A percentile compares a stretch with the other conserved stretches of the same genome.
Evolutionary conservation across 441 rosid genomes (phyloP).

Genomic region (Iberis amara): DNA sequence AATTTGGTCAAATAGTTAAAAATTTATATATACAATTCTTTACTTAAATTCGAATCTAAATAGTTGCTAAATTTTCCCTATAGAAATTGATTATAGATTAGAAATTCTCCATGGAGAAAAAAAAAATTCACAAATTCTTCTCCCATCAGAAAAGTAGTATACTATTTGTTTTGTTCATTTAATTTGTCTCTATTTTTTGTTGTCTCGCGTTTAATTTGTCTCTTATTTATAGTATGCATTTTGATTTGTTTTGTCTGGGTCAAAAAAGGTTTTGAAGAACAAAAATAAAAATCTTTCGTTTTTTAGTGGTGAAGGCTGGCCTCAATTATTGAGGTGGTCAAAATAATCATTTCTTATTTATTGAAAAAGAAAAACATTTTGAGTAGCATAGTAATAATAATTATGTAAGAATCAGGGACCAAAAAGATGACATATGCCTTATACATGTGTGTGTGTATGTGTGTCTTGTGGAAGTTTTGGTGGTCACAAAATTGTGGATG

Average conservation of each 20-base stretch:
- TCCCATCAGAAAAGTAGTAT: not conserved
- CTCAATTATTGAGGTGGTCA: slow-evolving; percentile 29
- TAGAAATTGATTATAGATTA: too few species aligned
- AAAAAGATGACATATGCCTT: slow-evolving; percentile 27
- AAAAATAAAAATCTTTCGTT: slow-evolving; percentile 13
- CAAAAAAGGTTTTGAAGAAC: slow-evolving; percentile 16
- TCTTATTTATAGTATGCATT: slow-evolving; percentile 18
- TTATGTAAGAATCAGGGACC: slow-evolving; percentile 28
- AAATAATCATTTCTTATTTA: slow-evolving; percentile 23
- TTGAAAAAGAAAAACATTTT: not conserved
- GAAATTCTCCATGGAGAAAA: too few species aligned
- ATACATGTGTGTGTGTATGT: not conserved
- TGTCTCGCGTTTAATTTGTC: slow-evolving; percentile 17
- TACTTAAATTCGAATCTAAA: too few species aligned
- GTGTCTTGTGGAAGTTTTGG: slow-evolving; percentile 24
- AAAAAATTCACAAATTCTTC: not conserved
- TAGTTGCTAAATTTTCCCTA: too few species aligned
- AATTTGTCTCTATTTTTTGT: slow-evolving; percentile 8
- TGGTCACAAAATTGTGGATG: slow-evolving; percentile 31
- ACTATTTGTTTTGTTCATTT: slow-evolving; percentile 4
- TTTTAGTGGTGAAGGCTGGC: slow-evolving; percentile 17
- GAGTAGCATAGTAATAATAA: slow-evolving; percentile 17
- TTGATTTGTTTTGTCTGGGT: slow-evolving; percentile 25
- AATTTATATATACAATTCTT: too few species aligned
- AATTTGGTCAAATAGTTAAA: too few species aligned